Conservation (phyloP, 2,329 filamentous ascomycete species). For the Colletotrichum abscissum region DNA sequence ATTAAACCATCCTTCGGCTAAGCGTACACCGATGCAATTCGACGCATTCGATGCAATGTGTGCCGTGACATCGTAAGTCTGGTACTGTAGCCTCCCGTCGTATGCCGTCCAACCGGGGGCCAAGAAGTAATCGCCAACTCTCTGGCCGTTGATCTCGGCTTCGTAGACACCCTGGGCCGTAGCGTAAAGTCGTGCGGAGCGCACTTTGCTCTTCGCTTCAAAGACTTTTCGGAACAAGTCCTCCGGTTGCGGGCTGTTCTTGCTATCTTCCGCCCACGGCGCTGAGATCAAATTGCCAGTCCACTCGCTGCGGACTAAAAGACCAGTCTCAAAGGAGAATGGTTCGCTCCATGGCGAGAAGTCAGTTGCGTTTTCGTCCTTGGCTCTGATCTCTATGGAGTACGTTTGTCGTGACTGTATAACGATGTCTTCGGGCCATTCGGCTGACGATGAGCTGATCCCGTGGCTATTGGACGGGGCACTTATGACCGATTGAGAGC, state of each 20-base stretch:
- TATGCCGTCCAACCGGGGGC: slow-evolving; percentile 67
- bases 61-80: slow-evolving; percentile 62
- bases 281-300: not conserved
- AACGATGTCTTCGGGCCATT: not conserved
- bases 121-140: slow-evolving; percentile 53
- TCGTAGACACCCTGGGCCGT: slow-evolving; percentile 58
- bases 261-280: not conserved
- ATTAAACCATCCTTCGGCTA: slow-evolving; percentile 59
- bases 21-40: slow-evolving; percentile 50
- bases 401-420: not conserved
- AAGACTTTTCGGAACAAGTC: slow-evolving; percentile 49
- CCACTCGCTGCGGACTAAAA: not conserved
- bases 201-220: not conserved
- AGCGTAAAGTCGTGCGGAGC: slow-evolving; percentile 52
- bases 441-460: not conserved
- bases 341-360: not conserved
- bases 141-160: slow-evolving; percentile 57
- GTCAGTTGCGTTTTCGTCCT: not conserved
- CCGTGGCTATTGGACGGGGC: not conserved
- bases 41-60: slow-evolving; percentile 47
- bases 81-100: slow-evolving; percentile 60
- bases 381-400: not conserved
- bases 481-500: not conserved
- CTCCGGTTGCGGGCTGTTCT: slow-evolving; percentile 16
- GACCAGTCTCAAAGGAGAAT: not conserved